A percentile compares a stretch with the other conserved stretches of the same genome.
Evolutionary conservation across 140 eudicot species (phyloP).

Genomic region (Oenanthe javanica): DNA sequence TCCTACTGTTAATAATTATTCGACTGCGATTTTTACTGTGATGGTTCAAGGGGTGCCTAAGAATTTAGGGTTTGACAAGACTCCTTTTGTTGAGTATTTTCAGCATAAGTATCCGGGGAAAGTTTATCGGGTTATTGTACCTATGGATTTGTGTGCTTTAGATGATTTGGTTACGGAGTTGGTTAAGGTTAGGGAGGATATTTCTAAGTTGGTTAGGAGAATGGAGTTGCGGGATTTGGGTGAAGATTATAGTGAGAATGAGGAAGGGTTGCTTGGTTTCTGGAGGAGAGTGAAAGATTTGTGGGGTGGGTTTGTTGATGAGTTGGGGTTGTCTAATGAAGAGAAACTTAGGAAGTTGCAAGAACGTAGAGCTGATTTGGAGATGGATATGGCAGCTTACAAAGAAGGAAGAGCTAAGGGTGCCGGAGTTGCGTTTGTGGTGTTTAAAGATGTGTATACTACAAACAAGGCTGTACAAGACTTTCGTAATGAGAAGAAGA

Average conservation of each 20-base stretch:
- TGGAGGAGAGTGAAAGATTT: constrained; percentile 53
- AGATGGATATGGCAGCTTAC: constrained; percentile 91
- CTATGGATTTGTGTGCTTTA: constrained; percentile 93
- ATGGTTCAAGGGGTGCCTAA: constrained; percentile 86
- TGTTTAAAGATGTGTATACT: constrained; percentile 87
- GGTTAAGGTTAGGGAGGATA: constrained; percentile 79
- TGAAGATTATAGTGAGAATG: constrained; percentile 34
- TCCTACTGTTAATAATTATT: constrained; percentile 46
- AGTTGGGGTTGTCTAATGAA: constrained; percentile 70
- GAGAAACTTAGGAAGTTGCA: constrained; percentile 76
- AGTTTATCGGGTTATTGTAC: constrained; percentile 62
- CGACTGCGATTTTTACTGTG: constrained; percentile 73
- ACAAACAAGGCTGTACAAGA: constrained; percentile 91
- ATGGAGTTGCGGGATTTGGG: constrained; percentile 50
- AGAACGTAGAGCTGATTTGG: constrained; percentile 93
- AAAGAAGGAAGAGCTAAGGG: constrained; percentile 90
- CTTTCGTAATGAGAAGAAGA: constrained; percentile 65
- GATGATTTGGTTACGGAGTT: constrained; percentile 79
- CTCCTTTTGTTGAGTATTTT: constrained; percentile 67
- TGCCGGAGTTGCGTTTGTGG: constrained; percentile 95
- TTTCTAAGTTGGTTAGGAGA: constrained; percentile 56
- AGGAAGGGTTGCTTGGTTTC: constrained; percentile 18
- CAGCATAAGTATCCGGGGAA: constrained; percentile 78
- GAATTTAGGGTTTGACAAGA: constrained; percentile 49
- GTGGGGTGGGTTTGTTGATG: constrained; percentile 48